Evolutionary conservation across 1,139 yeast genomes (phyloP).

Genomic region (Debaryomyces subglobosus): DNA sequence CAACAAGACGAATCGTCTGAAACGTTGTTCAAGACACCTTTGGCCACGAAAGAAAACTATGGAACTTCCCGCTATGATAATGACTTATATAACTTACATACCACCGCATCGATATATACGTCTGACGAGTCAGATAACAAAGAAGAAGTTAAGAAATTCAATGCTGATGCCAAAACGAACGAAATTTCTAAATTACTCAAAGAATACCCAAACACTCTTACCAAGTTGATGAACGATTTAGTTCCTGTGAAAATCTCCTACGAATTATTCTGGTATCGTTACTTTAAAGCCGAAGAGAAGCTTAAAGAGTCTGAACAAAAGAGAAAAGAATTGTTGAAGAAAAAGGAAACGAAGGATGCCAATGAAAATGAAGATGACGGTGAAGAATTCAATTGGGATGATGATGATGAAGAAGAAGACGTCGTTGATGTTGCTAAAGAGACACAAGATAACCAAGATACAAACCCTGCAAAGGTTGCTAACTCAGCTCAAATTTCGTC

Average conservation of each 20-base stretch:
- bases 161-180: conserved; percentile 54
- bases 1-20: conserved; percentile 19
- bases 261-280: conserved; percentile 74
- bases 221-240: conserved; percentile 59
- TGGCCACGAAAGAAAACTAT: conserved; percentile 32
- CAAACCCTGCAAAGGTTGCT: background rate
- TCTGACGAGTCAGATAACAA: conserved; percentile 21
- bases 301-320: conserved; percentile 66
- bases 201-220: conserved; percentile 53
- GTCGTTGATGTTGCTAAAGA: conserved; percentile 22
- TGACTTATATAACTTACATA: conserved; percentile 46
- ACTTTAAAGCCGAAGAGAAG: conserved; percentile 58
- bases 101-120: conserved; percentile 26
- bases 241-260: conserved; percentile 69
- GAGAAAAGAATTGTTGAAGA: conserved; percentile 61
- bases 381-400: conserved; percentile 61
- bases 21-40: conserved; percentile 24
- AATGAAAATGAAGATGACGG: conserved; percentile 46
- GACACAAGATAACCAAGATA: conserved; percentile 1
- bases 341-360: conserved; percentile 34
- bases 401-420: conserved; percentile 57
- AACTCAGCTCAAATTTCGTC: background rate
- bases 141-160: conserved; percentile 30
- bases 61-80: conserved; percentile 46
- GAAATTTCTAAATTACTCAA: conserved; percentile 53